Evolutionary conservation across 768 basidiomycete genomes (phyloP).

Genomic region (Hygrophorus russula): DNA sequence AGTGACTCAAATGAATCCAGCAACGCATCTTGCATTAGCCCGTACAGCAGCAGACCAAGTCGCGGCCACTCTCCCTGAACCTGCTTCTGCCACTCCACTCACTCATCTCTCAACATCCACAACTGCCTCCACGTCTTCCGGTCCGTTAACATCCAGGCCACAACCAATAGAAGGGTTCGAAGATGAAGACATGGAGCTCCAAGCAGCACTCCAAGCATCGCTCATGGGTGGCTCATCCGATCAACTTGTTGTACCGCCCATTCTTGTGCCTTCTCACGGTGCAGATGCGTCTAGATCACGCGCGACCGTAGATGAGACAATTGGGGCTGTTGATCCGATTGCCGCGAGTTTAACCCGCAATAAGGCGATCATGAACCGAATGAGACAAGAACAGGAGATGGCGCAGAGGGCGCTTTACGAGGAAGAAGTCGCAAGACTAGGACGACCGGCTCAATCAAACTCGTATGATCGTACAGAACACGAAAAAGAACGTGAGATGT

Average conservation of each 20-base stretch:
- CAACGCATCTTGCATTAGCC: slow-evolving; percentile 41
- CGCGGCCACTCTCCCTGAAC: slow-evolving; percentile 51
- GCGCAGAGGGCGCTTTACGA: slow-evolving; percentile 45
- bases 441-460: neutral
- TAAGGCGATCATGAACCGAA: slow-evolving; percentile 46
- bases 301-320: neutral
- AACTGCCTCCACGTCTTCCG: neutral
- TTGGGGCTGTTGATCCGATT: slow-evolving; percentile 39
- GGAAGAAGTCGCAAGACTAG: slow-evolving; percentile 12
- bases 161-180: slow-evolving; percentile 42
- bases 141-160: neutral
- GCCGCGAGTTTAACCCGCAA: slow-evolving; percentile 59
- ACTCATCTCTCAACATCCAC: slow-evolving; percentile 3
- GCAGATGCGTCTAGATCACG: slow-evolving; percentile 7
- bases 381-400: slow-evolving; percentile 55
- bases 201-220: slow-evolving; percentile 80
- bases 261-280: neutral
- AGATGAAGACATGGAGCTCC: slow-evolving; percentile 81
- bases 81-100: slow-evolving; percentile 20
- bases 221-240: slow-evolving; percentile 25
- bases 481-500: slow-evolving; percentile 46
- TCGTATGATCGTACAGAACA: slow-evolving; percentile 24
- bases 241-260: slow-evolving; percentile 7
- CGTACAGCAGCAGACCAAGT: slow-evolving; percentile 64
- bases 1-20: slow-evolving; percentile 52